These are phyloP conservation scores for Pseudoscleropodium purum DNA, from an alignment of 225 moss, liverwort and hornwort species.

Conservation along the genomic window DNA sequence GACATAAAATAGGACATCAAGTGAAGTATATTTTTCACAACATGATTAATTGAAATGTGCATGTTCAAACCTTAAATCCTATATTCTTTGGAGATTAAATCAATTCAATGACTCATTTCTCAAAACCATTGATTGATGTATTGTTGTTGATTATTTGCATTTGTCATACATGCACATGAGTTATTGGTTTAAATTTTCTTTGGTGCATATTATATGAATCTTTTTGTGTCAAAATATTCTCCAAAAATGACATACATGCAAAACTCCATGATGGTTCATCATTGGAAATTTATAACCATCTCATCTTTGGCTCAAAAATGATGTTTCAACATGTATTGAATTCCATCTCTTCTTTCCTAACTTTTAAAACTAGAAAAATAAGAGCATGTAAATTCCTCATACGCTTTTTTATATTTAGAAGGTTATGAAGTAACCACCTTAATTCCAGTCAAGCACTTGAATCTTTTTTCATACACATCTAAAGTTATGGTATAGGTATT, in stretches of 20 bases:
- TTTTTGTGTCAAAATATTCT: no score
- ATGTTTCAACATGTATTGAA: neutral
- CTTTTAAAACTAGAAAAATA: neutral
- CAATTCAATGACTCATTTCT: rapidly evolving
- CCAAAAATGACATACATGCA: neutral
- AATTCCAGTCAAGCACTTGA: neutral
- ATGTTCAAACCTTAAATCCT: neutral
- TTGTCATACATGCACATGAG: neutral
- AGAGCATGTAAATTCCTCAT: neutral
- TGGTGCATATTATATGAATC: neutral
- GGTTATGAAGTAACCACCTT: no score
- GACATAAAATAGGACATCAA: neutral
- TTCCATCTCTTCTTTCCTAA: neutral
- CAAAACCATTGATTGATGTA: neutral
- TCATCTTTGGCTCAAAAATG: neutral
- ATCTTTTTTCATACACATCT: neutral
- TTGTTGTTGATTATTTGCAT: neutral
- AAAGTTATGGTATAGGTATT: no score
- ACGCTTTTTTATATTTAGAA: neutral
- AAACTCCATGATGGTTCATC: neutral
- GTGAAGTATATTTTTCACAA: no score
- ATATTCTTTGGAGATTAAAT: neutral
- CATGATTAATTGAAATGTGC: neutral
- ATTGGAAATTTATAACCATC: neutral
- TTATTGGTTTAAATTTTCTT: no score